Percentiles rank a stretch among this genome's conserved stretches.
Conservation (phyloP, 2,329 filamentous ascomycete genomes). For the Trichoderma citrinoviride region DNA sequence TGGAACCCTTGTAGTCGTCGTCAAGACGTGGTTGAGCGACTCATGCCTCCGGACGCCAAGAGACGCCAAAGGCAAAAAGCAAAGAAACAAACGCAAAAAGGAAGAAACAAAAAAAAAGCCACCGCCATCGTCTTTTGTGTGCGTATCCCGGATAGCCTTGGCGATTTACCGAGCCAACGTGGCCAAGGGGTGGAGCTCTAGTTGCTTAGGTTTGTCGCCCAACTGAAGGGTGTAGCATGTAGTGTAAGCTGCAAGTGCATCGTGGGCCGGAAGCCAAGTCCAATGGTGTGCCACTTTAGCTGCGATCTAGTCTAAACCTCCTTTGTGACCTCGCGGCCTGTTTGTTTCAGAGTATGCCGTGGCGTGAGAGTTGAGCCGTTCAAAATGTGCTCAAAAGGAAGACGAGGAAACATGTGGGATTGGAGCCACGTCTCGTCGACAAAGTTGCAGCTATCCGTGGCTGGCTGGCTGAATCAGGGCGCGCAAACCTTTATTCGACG, state of each 20-base stretch:
- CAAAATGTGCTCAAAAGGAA: not conserved
- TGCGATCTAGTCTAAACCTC: not conserved
- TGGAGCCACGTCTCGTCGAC: conserved; percentile 10
- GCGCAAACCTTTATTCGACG: too few species aligned
- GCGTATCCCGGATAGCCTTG: not conserved
- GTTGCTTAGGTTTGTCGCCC: not conserved
- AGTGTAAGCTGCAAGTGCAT: not conserved
- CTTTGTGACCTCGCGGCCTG: not conserved
- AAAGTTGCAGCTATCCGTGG: not conserved
- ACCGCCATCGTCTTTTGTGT: not conserved
- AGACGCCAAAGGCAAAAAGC: not conserved
- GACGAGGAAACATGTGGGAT: not conserved
- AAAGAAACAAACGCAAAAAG: not conserved
- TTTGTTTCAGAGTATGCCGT: not conserved
- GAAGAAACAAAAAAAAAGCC: not conserved
- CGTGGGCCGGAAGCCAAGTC: too few species aligned
- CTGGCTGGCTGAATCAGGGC: not conserved
- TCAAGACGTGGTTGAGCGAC: too few species aligned
- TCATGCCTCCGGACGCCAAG: not conserved
- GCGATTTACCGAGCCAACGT: conserved; percentile 7
- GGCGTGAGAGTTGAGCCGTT: not conserved
- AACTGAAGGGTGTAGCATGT: not conserved
- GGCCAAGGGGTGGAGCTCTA: conserved; percentile 1
- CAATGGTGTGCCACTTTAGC: too few species aligned
- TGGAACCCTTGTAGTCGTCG: too few species aligned